Evolutionary conservation across 169 alveolate species (phyloP).

Genomic region (Eimeria acervulina): DNA sequence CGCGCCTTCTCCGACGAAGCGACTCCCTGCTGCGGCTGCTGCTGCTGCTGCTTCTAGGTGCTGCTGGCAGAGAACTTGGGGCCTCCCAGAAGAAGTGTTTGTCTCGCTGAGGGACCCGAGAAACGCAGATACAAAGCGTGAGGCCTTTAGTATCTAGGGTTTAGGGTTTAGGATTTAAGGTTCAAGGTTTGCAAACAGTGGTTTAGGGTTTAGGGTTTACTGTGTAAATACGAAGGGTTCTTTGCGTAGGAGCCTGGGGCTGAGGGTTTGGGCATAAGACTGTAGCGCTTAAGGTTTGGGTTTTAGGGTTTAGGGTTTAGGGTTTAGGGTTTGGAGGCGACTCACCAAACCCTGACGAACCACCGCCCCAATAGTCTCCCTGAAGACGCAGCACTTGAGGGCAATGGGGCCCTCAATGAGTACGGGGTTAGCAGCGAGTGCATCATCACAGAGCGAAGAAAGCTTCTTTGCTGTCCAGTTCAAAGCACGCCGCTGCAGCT

Average conservation of each 20-base stretch:
- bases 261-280: no score
- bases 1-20: not conserved
- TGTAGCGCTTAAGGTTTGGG: not conserved
- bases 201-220: not conserved
- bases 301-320: not conserved
- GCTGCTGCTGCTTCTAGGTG: conserved; percentile 63
- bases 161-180: not conserved
- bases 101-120: conserved; percentile 2
- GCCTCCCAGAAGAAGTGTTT: conserved; percentile 68
- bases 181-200: not conserved
- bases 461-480: conserved; percentile 60
- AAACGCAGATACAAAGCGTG: not conserved
- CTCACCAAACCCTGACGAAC: conserved; percentile 53
- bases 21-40: conserved; percentile 26
- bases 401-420: conserved; percentile 23
- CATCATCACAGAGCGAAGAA: conserved; percentile 40
- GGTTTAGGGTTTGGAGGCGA: not conserved
- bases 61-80: not conserved
- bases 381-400: conserved; percentile 47
- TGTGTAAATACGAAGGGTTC: no score
- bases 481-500: conserved; percentile 43
- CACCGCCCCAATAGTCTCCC: conserved; percentile 29
- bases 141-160: not conserved
- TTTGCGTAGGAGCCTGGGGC: no score
- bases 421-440: not conserved